Evolutionary conservation across 2,329 filamentous ascomycete genomes (phyloP).

Genomic region (Lithohypha guttulata): DNA sequence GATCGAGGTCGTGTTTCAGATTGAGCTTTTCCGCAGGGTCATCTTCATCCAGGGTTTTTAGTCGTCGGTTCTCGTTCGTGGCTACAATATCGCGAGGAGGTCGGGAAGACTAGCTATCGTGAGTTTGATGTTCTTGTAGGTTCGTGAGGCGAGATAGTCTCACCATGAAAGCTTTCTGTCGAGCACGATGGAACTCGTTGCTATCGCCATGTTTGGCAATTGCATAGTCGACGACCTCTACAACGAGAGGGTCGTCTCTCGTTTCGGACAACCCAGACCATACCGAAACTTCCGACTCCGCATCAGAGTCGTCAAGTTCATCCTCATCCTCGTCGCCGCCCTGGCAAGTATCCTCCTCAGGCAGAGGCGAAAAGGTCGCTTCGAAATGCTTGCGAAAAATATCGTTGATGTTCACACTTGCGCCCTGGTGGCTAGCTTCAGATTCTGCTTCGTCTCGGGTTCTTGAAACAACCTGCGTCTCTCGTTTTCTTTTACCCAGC

Average conservation of each 20-base stretch:
- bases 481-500: conserved; percentile 41
- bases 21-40: conserved; percentile 54
- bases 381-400: conserved; percentile 81
- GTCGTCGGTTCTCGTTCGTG: conserved; percentile 1
- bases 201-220: conserved; percentile 33
- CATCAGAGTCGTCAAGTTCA: conserved; percentile 23
- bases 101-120: conserved; percentile 11
- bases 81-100: conserved; percentile 13
- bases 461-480: conserved; percentile 26
- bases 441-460: conserved; percentile 13
- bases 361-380: conserved; percentile 69
- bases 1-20: conserved; percentile 80
- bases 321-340: conserved; percentile 16
- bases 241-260: conserved; percentile 26
- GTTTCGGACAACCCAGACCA: conserved; percentile 54
- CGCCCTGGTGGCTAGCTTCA: conserved; percentile 14
- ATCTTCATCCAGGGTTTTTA: conserved; percentile 22
- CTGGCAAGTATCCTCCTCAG: conserved; percentile 18
- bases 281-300: conserved; percentile 33
- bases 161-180: conserved; percentile 73
- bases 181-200: conserved; percentile 50
- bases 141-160: conserved; percentile 9
- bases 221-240: conserved; percentile 53
- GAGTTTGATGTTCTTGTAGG: not conserved
- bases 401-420: conserved; percentile 32